phyloP scores from a whole-genome alignment of 257 asterid species.

The Solanum pinnatisectum region DNA sequence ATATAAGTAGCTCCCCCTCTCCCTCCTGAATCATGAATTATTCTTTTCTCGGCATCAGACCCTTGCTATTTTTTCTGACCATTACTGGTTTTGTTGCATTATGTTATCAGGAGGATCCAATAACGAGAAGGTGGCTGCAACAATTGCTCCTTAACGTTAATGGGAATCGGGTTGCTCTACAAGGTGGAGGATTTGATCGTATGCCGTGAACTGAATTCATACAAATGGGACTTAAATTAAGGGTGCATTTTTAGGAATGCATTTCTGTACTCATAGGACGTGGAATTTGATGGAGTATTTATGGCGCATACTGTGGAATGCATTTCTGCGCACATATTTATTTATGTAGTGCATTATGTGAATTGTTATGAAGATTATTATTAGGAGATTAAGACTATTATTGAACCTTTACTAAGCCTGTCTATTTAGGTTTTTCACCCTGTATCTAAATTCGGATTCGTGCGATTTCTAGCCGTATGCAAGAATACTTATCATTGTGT shows the following conservation, averaged over 20 bases:
- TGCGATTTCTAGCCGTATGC: neutral
- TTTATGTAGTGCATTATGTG: neutral
- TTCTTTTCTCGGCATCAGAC: neutral
- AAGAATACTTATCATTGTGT: no score
- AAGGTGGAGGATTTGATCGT: constrained; percentile 62
- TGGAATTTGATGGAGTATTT: neutral
- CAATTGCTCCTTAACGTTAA: constrained; percentile 67
- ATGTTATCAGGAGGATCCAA: constrained; percentile 55
- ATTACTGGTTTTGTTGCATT: neutral
- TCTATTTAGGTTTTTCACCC: neutral
- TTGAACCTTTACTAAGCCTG: neutral
- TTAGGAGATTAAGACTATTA: neutral
- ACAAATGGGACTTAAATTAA: neutral
- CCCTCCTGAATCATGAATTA: neutral
- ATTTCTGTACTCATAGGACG: neutral
- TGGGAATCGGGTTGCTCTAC: constrained; percentile 53
- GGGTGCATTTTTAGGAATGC: neutral
- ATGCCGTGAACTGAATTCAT: constrained; percentile 19
- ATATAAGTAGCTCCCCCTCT: neutral
- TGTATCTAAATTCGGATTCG: neutral
- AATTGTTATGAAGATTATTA: neutral
- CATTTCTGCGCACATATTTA: neutral
- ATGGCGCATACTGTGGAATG: neutral
- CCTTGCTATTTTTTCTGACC: neutral
- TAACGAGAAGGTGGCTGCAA: constrained; percentile 72